Evolutionary conservation across 495 filamentous ascomycete genomes (phyloP).

Genomic region (Sporormia fimetaria): DNA sequence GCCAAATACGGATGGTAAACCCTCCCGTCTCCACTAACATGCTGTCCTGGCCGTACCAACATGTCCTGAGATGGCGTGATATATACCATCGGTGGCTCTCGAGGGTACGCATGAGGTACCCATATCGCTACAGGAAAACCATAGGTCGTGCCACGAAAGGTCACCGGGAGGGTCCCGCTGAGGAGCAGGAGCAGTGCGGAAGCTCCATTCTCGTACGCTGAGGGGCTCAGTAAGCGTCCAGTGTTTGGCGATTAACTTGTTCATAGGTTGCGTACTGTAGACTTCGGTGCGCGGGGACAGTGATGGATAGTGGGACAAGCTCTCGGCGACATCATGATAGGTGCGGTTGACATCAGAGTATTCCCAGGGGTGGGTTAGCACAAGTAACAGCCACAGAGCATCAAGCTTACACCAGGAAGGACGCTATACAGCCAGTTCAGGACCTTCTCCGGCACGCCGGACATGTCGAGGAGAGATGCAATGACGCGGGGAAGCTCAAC

Average conservation of each 20-base stretch:
- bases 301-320: slow-evolving; percentile 69
- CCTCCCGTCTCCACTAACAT: slow-evolving; percentile 87
- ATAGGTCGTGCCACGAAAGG: slow-evolving; percentile 80
- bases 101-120: slow-evolving; percentile 89
- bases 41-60: slow-evolving; percentile 80
- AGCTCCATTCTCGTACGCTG: slow-evolving; percentile 80
- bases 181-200: slow-evolving; percentile 82
- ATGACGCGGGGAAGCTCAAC: slow-evolving; percentile 19
- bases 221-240: slow-evolving; percentile 8
- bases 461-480: slow-evolving; percentile 39
- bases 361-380: slow-evolving; percentile 46
- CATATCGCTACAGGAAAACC: slow-evolving; percentile 86
- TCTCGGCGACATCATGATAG: slow-evolving; percentile 80
- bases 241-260: background rate
- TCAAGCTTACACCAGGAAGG: slow-evolving; percentile 54
- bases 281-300: slow-evolving; percentile 89
- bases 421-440: slow-evolving; percentile 93
- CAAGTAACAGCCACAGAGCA: background rate
- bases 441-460: slow-evolving; percentile 73
- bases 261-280: slow-evolving; percentile 55
- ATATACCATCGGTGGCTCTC: slow-evolving; percentile 73
- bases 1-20: slow-evolving; percentile 94
- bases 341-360: slow-evolving; percentile 85
- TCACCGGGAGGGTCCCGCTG: slow-evolving; percentile 73
- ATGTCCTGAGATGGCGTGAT: slow-evolving; percentile 82